Conservation (phyloP, 768 basidiomycete genomes). For the Favolaschia claudopus region DNA sequence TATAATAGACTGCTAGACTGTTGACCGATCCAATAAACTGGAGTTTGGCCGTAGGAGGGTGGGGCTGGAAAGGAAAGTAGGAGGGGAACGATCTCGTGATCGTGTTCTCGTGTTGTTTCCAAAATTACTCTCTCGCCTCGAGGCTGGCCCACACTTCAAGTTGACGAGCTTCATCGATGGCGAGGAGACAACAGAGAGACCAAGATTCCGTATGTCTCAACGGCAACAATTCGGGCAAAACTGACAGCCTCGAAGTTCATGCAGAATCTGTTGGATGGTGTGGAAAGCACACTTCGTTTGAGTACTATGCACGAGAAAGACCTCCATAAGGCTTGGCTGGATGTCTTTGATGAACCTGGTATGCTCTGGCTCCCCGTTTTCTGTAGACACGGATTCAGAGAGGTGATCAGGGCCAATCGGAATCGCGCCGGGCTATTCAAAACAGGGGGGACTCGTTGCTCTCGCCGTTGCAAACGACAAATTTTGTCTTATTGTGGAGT, state of each 20-base stretch:
- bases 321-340: constrained; percentile 32
- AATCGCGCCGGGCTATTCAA: constrained; percentile 57
- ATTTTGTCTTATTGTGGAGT: constrained; percentile 35
- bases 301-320: constrained; percentile 35
- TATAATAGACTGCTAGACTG: too few relatives aligned
- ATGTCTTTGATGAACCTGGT: constrained; percentile 42
- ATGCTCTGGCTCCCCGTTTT: background rate
- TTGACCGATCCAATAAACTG: too few relatives aligned
- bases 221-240: background rate
- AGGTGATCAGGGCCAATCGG: constrained; percentile 47
- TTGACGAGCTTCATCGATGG: too few relatives aligned
- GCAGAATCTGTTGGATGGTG: constrained; percentile 43
- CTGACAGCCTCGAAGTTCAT: constrained; percentile 17
- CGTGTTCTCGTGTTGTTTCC: too few relatives aligned
- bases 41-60: too few relatives aligned
- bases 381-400: background rate
- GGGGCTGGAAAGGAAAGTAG: too few relatives aligned
- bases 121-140: too few relatives aligned
- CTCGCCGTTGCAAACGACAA: constrained; percentile 54
- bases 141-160: too few relatives aligned
- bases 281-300: constrained; percentile 33
- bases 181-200: constrained; percentile 8
- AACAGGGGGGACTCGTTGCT: constrained; percentile 48
- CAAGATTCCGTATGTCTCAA: constrained; percentile 12
- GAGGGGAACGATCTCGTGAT: too few relatives aligned